These are phyloP conservation scores for Thymus mandschuricus DNA, from an alignment of 257 asterid species.

Conservation along the genomic window DNA sequence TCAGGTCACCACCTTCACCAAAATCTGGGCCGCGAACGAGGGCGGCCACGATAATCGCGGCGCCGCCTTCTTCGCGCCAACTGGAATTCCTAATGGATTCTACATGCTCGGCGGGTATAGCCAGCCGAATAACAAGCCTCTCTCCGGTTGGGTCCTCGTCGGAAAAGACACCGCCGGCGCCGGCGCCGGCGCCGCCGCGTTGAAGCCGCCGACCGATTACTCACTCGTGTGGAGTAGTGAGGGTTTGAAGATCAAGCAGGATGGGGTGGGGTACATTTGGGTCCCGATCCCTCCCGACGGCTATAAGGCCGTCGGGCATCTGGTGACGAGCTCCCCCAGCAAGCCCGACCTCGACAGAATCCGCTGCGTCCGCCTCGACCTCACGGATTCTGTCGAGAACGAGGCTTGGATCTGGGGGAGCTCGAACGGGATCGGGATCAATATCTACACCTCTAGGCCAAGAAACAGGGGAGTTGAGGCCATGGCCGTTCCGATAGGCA, in stretches of 20 bases:
- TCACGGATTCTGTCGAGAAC: conserved; percentile 44
- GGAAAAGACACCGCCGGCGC: conserved; percentile 49
- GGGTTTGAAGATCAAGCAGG: conserved; percentile 45
- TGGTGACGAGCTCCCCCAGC: conserved; percentile 48
- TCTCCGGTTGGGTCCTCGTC: conserved; percentile 69
- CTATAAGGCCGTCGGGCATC: conserved; percentile 53
- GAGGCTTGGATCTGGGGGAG: conserved; percentile 63
- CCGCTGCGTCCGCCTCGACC: conserved; percentile 51
- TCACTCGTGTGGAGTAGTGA: conserved; percentile 66
- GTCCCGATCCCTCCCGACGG: conserved; percentile 56
- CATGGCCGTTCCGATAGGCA: conserved; percentile 56
- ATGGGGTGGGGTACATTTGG: conserved; percentile 56
- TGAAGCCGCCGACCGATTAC: conserved; percentile 57
- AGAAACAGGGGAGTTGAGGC: conserved; percentile 50
- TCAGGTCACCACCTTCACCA: conserved; percentile 50
- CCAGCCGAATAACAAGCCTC: conserved; percentile 68
- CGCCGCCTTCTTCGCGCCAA: conserved; percentile 69
- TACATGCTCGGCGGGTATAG: conserved; percentile 69
- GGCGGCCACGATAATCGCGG: conserved; percentile 83
- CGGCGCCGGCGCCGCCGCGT: conserved; percentile 21
- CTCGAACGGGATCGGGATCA: conserved; percentile 38
- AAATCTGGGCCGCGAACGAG: conserved; percentile 64
- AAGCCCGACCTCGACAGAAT: conserved; percentile 51
- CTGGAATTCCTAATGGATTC: conserved; percentile 69
- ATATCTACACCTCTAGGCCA: conserved; percentile 51